These are phyloP conservation scores for Lepidopterella palustris DNA, from an alignment of 495 filamentous ascomycete genomes.

Conservation along the genomic window DNA sequence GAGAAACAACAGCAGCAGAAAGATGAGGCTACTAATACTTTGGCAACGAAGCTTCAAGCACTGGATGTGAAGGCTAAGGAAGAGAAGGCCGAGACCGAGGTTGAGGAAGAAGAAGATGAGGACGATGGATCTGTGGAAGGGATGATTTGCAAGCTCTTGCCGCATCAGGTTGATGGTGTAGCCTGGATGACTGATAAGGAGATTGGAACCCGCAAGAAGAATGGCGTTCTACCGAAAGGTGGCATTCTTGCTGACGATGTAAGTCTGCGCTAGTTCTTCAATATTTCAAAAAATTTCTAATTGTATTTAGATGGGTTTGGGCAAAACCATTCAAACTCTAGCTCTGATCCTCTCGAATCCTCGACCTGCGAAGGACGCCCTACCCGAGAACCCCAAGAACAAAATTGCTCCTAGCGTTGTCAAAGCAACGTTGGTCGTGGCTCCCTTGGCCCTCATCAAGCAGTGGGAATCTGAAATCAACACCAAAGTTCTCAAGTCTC, in stretches of 20 bases:
- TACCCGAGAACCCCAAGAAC: constrained; percentile 43
- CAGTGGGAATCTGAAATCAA: constrained; percentile 95
- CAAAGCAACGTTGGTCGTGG: constrained; percentile 82
- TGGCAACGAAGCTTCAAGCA: constrained; percentile 54
- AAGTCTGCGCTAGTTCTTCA: constrained; percentile 19
- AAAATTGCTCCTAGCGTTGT: constrained; percentile 57
- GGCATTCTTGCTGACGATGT: constrained; percentile 77
- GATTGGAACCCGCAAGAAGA: constrained; percentile 65
- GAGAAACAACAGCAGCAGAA: constrained; percentile 33
- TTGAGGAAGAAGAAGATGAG: constrained; percentile 57
- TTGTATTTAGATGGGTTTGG: constrained; percentile 58
- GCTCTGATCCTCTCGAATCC: constrained; percentile 75
- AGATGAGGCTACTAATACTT: constrained; percentile 42
- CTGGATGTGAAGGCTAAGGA: constrained; percentile 46
- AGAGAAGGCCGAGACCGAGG: constrained; percentile 39
- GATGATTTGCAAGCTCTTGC: constrained; percentile 76
- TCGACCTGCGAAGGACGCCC: constrained; percentile 52
- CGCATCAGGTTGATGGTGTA: constrained; percentile 88
- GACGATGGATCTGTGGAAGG: constrained; percentile 74
- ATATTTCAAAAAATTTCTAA: neutral
- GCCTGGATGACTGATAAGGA: constrained; percentile 91
- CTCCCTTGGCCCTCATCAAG: constrained; percentile 90
- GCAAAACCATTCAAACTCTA: constrained; percentile 79
- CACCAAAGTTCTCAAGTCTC: constrained; percentile 60
- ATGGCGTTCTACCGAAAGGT: constrained; percentile 71